Percentiles rank a stretch among this genome's conserved stretches.
These are phyloP conservation scores for Chalara sp. DNA, from an alignment of 2,329 filamentous ascomycete genomes.

Conservation along the genomic window DNA sequence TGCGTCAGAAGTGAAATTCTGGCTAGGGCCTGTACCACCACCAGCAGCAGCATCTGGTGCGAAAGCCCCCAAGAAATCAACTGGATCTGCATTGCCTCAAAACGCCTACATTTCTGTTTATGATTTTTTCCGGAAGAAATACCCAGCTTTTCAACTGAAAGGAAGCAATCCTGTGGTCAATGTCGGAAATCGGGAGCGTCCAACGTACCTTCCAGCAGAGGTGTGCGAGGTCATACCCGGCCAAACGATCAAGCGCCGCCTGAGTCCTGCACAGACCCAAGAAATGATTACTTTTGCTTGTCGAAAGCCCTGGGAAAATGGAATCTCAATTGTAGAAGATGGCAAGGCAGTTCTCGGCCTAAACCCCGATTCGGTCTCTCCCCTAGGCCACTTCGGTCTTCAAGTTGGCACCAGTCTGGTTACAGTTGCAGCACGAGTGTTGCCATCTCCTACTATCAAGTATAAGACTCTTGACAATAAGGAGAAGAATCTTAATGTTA, in stretches of 20 bases:
- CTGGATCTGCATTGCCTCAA: slow-evolving; percentile 18
- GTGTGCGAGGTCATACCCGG: slow-evolving; percentile 56
- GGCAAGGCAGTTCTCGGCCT: slow-evolving; percentile 54
- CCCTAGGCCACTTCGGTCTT: slow-evolving; percentile 48
- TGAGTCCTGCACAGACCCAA: slow-evolving; percentile 54
- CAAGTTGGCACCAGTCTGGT: slow-evolving; percentile 50
- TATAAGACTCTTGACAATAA: slow-evolving; percentile 37
- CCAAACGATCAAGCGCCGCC: slow-evolving; percentile 54
- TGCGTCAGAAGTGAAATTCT: slow-evolving; percentile 49
- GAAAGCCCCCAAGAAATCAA: slow-evolving; percentile 22
- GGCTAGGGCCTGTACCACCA: slow-evolving; percentile 30
- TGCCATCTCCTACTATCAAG: slow-evolving; percentile 50
- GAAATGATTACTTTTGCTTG: slow-evolving; percentile 70
- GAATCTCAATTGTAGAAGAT: slow-evolving; percentile 52
- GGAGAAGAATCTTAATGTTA: slow-evolving; percentile 24
- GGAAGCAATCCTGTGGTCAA: slow-evolving; percentile 54
- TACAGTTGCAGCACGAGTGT: slow-evolving; percentile 65
- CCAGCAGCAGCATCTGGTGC: slow-evolving; percentile 18
- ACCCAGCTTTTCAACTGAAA: slow-evolving; percentile 39
- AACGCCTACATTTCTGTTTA: slow-evolving; percentile 45
- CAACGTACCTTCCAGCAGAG: slow-evolving; percentile 62
- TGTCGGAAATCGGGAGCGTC: slow-evolving; percentile 48
- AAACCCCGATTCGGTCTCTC: slow-evolving; percentile 27
- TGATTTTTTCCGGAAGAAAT: slow-evolving; percentile 48
- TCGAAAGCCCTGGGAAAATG: slow-evolving; percentile 59